Percentiles rank a stretch among this genome's conserved stretches.
Conservation (phyloP, 495 filamentous ascomycete species). For the Penicillium alfredii region DNA sequence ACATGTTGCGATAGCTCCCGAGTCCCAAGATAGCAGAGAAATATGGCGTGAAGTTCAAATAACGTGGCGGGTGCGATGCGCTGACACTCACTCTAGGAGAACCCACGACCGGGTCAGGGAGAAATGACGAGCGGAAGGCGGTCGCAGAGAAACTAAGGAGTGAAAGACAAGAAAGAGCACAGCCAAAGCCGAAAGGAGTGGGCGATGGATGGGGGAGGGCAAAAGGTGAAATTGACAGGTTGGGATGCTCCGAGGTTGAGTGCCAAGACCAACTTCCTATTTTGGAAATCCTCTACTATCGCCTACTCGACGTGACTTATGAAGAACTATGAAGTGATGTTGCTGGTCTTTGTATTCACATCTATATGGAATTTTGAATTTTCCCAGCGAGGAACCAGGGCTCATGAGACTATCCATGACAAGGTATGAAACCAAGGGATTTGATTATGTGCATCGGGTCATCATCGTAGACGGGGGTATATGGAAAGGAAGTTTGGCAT, state of each 20-base stretch:
- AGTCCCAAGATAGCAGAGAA: too few relatives aligned
- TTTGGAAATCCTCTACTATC: too few relatives aligned
- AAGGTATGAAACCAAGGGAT: constrained; percentile 13
- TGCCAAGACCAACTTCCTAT: constrained; percentile 22
- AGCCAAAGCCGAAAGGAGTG: neutral
- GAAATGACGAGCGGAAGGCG: neutral
- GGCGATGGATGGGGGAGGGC: constrained; percentile 2
- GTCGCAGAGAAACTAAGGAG: neutral
- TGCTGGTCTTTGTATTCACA: constrained; percentile 16
- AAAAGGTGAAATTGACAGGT: constrained; percentile 5
- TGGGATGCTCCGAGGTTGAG: constrained; percentile 19
- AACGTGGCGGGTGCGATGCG: constrained; percentile 11
- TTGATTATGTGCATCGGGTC: constrained; percentile 25
- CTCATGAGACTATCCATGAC: constrained; percentile 20
- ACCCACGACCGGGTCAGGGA: constrained; percentile 2
- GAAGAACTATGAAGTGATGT: too few relatives aligned
- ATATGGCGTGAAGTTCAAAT: constrained; percentile 1
- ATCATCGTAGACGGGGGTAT: constrained; percentile 26
- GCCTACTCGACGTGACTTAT: too few relatives aligned
- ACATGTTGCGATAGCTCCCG: constrained; percentile 1
- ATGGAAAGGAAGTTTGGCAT: constrained; percentile 14
- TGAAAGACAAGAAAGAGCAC: neutral
- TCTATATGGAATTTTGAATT: constrained; percentile 20
- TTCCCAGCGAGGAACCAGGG: constrained; percentile 8
- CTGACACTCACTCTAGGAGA: constrained; percentile 15